Conservation (phyloP, 140 eudicot genomes). For the Stevia rebaudiana region DNA sequence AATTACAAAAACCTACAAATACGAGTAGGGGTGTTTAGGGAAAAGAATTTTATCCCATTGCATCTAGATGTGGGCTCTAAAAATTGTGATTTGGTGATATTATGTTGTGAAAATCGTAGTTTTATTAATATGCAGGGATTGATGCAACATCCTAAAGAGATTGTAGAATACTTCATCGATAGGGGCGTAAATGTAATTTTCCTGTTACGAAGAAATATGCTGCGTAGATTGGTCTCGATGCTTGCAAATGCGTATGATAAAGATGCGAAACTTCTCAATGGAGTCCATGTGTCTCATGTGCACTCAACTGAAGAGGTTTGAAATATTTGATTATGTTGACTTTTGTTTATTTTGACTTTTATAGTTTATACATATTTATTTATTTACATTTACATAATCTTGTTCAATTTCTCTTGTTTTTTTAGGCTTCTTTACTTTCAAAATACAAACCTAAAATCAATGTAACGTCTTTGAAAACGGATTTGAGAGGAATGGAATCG, state of each 20-base stretch:
- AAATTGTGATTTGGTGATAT: not conserved
- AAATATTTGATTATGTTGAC: not conserved
- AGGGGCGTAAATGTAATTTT: conserved; percentile 77
- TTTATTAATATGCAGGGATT: conserved; percentile 49
- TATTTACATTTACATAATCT: not conserved
- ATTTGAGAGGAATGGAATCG: conserved; percentile 49
- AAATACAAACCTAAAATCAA: conserved; percentile 66
- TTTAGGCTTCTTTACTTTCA: conserved; percentile 78
- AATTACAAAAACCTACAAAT: not conserved
- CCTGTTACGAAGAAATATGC: conserved; percentile 76
- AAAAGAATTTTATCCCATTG: not conserved
- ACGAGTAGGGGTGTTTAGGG: not conserved
- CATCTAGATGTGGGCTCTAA: not conserved
- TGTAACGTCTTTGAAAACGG: conserved; percentile 39
- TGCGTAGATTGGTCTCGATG: conserved; percentile 75
- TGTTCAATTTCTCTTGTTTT: not conserved
- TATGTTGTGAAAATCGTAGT: not conserved
- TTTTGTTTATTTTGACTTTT: no score
- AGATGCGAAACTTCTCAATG: conserved; percentile 63
- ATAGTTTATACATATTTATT: no score
- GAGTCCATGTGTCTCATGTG: conserved; percentile 91
- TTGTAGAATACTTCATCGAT: conserved; percentile 56
- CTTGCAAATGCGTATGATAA: conserved; percentile 78
- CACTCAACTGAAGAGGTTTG: conserved; percentile 78
- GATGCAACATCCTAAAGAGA: conserved; percentile 73